Evolutionary conservation across 2,329 filamentous ascomycete genomes (phyloP).

Genomic region (Calonectria ilicicola): DNA sequence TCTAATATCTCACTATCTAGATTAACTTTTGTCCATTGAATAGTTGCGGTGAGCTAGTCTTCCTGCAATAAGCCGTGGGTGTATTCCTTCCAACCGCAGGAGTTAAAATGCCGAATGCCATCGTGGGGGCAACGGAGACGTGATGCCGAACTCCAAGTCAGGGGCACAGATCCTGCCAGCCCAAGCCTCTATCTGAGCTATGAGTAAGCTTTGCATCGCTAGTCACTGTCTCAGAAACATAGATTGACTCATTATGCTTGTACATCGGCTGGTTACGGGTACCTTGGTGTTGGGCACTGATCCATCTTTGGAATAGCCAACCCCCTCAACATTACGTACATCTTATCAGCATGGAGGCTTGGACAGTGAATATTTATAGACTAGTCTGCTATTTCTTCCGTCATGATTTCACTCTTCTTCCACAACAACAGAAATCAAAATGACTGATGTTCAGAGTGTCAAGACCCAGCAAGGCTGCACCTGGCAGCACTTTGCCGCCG

Average conservation of each 20-base stretch:
- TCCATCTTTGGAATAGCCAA: not conserved
- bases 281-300: not conserved
- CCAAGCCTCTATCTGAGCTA: not conserved
- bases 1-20: not conserved
- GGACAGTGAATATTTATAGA: not conserved
- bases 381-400: not conserved
- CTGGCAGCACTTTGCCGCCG: conserved; percentile 40
- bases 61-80: not conserved
- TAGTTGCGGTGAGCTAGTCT: not conserved
- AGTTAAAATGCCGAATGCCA: not conserved
- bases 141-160: conserved; percentile 2
- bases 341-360: not conserved
- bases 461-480: conserved; percentile 39
- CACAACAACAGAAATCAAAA: conserved; percentile 16
- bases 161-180: not conserved
- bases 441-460: conserved; percentile 40
- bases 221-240: not conserved
- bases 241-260: not conserved
- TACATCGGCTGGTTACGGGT: conserved; percentile 10
- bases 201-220: not conserved
- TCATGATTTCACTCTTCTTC: not conserved
- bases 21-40: not conserved
- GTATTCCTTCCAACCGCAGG: not conserved
- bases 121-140: not conserved
- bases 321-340: conserved; percentile 14